Percentiles rank a stretch among this genome's conserved stretches.
Evolutionary conservation across 495 filamentous ascomycete species (phyloP).

Genomic region (Penicillium ochrochloron): DNA sequence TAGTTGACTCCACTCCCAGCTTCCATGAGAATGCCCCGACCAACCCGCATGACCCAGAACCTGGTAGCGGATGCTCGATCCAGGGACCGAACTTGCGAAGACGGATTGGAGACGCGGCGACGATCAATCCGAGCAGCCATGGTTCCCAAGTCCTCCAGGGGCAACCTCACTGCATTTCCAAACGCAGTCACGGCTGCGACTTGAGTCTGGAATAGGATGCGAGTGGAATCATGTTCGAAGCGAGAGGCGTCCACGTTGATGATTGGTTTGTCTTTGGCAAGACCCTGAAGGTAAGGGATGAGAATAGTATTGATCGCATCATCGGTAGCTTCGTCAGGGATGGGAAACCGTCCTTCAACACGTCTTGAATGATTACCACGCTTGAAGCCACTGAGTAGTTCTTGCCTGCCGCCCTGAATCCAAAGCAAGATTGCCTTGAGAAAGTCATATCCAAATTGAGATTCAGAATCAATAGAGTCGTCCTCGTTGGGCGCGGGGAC

Average conservation of each 20-base stretch:
- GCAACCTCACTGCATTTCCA: constrained; percentile 53
- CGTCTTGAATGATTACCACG: constrained; percentile 37
- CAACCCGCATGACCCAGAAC: constrained; percentile 68
- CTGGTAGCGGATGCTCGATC: constrained; percentile 47
- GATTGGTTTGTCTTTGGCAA: constrained; percentile 54
- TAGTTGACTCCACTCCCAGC: constrained; percentile 62
- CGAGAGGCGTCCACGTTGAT: constrained; percentile 62
- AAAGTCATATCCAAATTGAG: constrained; percentile 67
- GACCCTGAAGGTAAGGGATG: constrained; percentile 60
- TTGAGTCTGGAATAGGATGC: constrained; percentile 58
- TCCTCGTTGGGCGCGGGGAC: constrained; percentile 53
- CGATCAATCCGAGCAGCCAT: constrained; percentile 39
- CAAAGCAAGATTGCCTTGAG: constrained; percentile 67
- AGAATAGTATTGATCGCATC: constrained; percentile 59
- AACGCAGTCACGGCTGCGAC: constrained; percentile 62
- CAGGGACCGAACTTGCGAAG: constrained; percentile 34
- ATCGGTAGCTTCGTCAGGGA: constrained; percentile 51
- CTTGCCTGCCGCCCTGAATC: constrained; percentile 59
- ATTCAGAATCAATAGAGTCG: constrained; percentile 40
- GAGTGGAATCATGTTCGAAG: constrained; percentile 60
- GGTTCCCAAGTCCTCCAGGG: constrained; percentile 51
- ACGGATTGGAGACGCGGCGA: constrained; percentile 27
- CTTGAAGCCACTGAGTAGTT: constrained; percentile 61
- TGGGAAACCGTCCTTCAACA: constrained; percentile 52
- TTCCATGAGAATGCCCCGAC: constrained; percentile 64